phyloP scores from a whole-genome alignment of 1,139 yeast genomes.

The Yamadazyma kanchanaburiensis region DNA sequence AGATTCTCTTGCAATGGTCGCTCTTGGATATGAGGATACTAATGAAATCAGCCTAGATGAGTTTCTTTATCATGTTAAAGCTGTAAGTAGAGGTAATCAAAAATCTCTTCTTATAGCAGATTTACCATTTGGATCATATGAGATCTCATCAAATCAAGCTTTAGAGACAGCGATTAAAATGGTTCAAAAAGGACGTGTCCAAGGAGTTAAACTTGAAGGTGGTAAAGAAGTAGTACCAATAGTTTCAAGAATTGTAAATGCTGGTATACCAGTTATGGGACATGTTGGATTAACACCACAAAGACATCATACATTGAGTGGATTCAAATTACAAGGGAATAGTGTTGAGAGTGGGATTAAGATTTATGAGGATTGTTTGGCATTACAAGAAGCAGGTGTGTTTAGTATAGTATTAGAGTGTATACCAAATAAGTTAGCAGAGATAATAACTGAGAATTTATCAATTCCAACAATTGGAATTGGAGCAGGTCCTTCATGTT shows the following conservation, averaged over 20 bases:
- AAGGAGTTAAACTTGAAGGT: conserved; percentile 87
- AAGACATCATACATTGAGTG: conserved; percentile 73
- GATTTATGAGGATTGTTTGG: conserved; percentile 66
- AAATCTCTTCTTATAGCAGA: conserved; percentile 77
- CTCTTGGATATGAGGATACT: conserved; percentile 79
- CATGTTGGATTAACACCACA: conserved; percentile 95
- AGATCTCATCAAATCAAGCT: conserved; percentile 62
- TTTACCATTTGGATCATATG: conserved; percentile 86
- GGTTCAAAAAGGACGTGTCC: conserved; percentile 63
- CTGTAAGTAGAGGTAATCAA: conserved; percentile 71
- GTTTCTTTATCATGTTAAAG: conserved; percentile 69
- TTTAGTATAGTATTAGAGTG: conserved; percentile 80
- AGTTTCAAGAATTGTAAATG: conserved; percentile 47
- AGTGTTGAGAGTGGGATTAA: conserved; percentile 50
- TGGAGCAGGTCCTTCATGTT: conserved; percentile 84
- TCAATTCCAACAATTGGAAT: conserved; percentile 87
- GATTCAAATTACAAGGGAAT: conserved; percentile 85
- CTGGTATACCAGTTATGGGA: conserved; percentile 89
- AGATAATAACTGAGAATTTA: conserved; percentile 56
- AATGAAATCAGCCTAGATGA: conserved; percentile 74
- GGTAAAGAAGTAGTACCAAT: conserved; percentile 54
- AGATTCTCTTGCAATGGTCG: conserved; percentile 90
- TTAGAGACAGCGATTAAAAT: conserved; percentile 58
- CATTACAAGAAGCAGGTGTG: conserved; percentile 74
- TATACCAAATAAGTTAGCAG: conserved; percentile 74